phyloP scores from a whole-genome alignment of 495 filamentous ascomycete species.

The Pseudoneurospora amorphoporcata region DNA sequence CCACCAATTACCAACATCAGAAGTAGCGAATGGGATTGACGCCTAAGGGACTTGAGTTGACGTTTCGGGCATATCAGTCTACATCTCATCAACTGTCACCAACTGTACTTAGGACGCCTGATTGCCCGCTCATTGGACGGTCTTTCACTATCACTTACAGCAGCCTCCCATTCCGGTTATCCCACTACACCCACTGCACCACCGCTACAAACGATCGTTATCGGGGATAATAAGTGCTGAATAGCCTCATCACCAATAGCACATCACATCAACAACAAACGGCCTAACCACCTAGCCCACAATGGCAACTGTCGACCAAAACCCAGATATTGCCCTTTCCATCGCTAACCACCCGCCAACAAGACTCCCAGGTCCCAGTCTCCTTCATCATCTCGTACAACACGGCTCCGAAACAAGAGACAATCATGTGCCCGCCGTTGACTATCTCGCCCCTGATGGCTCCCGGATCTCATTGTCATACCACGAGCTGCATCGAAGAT shows the following conservation, averaged over 20 bases:
- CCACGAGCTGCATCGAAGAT: slow-evolving; percentile 43
- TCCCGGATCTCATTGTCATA: slow-evolving; percentile 42
- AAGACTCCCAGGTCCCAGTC: slow-evolving; percentile 43
- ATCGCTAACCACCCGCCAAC: slow-evolving; percentile 48
- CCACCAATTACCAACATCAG: neutral
- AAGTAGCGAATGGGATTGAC: neutral
- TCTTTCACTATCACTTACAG: neutral
- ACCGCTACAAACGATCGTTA: neutral
- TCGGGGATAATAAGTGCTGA: neutral
- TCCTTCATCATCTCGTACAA: slow-evolving; percentile 55
- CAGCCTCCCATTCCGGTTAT: neutral
- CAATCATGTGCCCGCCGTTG: slow-evolving; percentile 28
- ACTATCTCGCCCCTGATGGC: slow-evolving; percentile 44
- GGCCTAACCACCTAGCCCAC: neutral
- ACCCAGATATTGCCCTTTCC: slow-evolving; percentile 29
- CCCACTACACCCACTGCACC: neutral
- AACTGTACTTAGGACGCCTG: neutral
- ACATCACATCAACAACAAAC: neutral
- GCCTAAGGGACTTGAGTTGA: neutral
- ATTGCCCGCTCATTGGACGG: neutral
- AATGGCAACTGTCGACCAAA: neutral
- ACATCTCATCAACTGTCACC: neutral
- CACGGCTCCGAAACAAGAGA: neutral
- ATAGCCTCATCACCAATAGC: neutral
- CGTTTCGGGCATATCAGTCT: neutral